A percentile compares a stretch with the other conserved stretches of the same genome.
Evolutionary conservation across 1,284 basidiomycete genomes (phyloP).

Genomic region (Cutaneotrichosporon daszewskae): DNA sequence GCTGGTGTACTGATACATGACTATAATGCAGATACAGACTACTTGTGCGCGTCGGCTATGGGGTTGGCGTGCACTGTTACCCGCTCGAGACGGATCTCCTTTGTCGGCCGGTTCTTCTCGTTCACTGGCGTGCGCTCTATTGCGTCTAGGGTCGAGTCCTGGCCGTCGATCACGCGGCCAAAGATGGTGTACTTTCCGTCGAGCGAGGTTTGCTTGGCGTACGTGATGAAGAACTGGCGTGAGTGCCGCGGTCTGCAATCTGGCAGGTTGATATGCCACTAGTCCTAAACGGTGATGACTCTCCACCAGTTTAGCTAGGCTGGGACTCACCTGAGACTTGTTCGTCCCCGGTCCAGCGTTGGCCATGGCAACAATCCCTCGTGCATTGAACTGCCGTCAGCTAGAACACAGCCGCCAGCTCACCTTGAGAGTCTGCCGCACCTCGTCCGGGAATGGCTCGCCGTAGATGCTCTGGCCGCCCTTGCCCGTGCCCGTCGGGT

Average conservation of each 20-base stretch:
- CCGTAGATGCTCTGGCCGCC: conserved; percentile 56
- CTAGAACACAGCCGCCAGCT: conserved; percentile 13
- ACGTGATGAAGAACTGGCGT: conserved; percentile 80
- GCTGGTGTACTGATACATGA: conserved; percentile 3
- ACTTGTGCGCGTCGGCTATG: conserved; percentile 41
- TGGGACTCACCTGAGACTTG: conserved; percentile 58
- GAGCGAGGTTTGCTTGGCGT: conserved; percentile 82
- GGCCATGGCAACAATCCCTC: conserved; percentile 94
- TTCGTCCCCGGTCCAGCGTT: conserved; percentile 90
- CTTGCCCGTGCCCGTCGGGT: conserved; percentile 64
- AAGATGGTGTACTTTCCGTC: conserved; percentile 94
- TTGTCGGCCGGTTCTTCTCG: conserved; percentile 78
- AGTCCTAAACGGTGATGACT: too few relatives aligned
- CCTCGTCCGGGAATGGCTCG: conserved; percentile 78
- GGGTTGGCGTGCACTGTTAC: conserved; percentile 94
- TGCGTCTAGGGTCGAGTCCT: conserved; percentile 76
- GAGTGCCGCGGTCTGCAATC: neutral
- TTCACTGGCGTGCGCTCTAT: conserved; percentile 89
- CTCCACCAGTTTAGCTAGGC: too few relatives aligned
- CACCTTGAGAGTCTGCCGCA: conserved; percentile 85
- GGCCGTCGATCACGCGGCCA: conserved; percentile 90
- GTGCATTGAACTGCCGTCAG: conserved; percentile 70
- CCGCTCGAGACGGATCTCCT: conserved; percentile 72
- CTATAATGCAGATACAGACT: conserved; percentile 7
- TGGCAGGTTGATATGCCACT: too few relatives aligned